Percentiles rank a stretch among this genome's conserved stretches.
Conservation (phyloP, 208 protist species). For the Trypanosoma rangeli region DNA sequence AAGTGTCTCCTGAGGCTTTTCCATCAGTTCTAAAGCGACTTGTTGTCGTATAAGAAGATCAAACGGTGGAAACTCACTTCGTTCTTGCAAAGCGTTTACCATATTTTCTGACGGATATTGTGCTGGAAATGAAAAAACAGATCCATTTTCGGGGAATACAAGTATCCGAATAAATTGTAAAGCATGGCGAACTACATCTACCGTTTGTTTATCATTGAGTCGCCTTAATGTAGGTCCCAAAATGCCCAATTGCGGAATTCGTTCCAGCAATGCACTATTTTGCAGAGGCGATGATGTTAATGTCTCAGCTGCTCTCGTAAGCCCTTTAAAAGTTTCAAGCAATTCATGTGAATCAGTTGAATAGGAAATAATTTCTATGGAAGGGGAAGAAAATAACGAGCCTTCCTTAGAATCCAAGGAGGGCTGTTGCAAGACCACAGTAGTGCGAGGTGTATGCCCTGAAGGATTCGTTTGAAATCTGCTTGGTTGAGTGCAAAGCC, state of each 20-base stretch:
- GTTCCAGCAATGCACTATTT: conserved; percentile 30
- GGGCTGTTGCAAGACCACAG: not conserved
- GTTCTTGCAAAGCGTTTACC: conserved; percentile 39
- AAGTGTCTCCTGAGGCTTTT: conserved; percentile 67
- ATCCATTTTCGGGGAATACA: conserved; percentile 68
- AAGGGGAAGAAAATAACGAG: conserved; percentile 23
- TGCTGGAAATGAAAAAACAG: conserved; percentile 80
- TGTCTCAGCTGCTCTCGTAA: conserved; percentile 25
- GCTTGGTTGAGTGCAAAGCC: conserved; percentile 24
- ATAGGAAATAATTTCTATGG: conserved; percentile 23
- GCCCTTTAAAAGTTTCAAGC: conserved; percentile 32
- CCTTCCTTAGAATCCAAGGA: conserved; percentile 20
- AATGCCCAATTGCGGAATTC: conserved; percentile 43
- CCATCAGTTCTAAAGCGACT: conserved; percentile 68
- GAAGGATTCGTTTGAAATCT: conserved; percentile 5
- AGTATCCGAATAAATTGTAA: conserved; percentile 54
- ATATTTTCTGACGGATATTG: conserved; percentile 41
- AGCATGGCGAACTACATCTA: conserved; percentile 34
- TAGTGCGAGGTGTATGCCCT: conserved; percentile 2
- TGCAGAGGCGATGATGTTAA: conserved; percentile 29
- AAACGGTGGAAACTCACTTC: conserved; percentile 38
- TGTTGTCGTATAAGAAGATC: conserved; percentile 78
- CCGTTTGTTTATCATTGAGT: conserved; percentile 33
- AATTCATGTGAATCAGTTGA: conserved; percentile 20
- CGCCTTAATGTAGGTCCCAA: conserved; percentile 38